Base-by-base conservation (phyloP, 306 rosid species). In the Ammopiptanthus mongolicus region DNA sequence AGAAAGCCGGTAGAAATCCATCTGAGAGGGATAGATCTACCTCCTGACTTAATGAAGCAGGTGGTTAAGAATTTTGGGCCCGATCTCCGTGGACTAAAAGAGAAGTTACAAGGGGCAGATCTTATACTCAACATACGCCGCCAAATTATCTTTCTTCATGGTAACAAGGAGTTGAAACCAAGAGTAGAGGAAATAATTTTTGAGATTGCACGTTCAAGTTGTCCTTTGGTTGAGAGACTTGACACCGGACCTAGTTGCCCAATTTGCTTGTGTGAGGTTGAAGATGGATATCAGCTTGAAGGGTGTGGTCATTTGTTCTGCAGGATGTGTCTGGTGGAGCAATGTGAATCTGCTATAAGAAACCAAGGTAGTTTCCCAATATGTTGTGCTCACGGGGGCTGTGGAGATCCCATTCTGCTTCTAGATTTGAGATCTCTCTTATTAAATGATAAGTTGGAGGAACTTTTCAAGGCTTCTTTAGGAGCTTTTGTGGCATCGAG, bases 231-330 rank as follows among this genome's bases (percentile, higher is more conserved):
- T 31, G 78, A 74, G 76, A 81, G 78, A 70, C 65, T 48, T 9
- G 76, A 75, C 29, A 71, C 78, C 13, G 91, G 85, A 39, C 80
- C 78, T 51, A 78, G 73, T 65, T 96, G 99, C 78, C 84, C 97
- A 29, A 92, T 96, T 61, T 96, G 99, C 82, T 78, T 96, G 83
- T 96, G 99, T 60, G 96, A 89, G 37, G 83, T 92, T 70, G 99
- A 90, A 80, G 93, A 92, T 65, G 90, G 85, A 36, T 87, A 70
- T 78, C 85, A 11, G 75, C 99, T 96, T 50, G 97, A 89, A 81
- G 92, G 76, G 61, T 96, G 99, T 60, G 77, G 78, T 36, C 97
- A 96, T 73, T 52, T 83, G 76, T 85, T 90, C 76, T 96, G 98
- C 60, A 82, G 83, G 3, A 18, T 36, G 34, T 96, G 99, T 82